These are phyloP conservation scores for Porcisia deanei DNA, from an alignment of 208 protist species.

Conservation along the genomic window DNA sequence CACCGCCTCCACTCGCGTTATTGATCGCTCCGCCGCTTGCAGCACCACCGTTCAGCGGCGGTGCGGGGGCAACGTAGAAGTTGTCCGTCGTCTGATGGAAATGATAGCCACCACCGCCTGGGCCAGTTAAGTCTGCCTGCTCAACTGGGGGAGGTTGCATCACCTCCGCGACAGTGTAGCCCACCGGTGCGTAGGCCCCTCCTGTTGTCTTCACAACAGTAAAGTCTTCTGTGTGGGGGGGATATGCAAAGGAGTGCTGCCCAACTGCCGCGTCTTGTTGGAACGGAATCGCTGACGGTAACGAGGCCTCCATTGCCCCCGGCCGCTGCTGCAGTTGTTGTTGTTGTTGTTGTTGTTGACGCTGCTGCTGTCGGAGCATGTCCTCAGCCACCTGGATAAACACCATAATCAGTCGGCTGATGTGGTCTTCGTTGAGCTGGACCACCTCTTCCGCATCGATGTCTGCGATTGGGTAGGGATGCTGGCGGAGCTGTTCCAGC, in stretches of 20 bases:
- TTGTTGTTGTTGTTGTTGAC: conserved; percentile 13
- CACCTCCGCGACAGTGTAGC: conserved; percentile 55
- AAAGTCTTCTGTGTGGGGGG: neutral
- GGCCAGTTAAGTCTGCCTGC: neutral
- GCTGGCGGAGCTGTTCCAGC: conserved; percentile 65
- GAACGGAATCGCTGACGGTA: neutral
- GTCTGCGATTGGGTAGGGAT: conserved; percentile 47
- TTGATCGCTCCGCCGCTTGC: neutral
- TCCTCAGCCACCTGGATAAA: conserved; percentile 72
- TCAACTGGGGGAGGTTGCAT: conserved; percentile 14
- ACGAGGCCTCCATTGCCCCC: neutral
- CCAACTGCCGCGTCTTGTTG: neutral
- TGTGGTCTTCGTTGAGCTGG: conserved; percentile 79
- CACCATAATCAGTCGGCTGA: conserved; percentile 77
- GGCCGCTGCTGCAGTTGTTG: conserved; percentile 9
- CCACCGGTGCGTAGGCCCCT: conserved; percentile 25
- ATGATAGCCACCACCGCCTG: neutral
- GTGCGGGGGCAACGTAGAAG: conserved; percentile 23
- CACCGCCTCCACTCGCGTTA: conserved; percentile 4
- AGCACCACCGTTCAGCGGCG: conserved; percentile 19
- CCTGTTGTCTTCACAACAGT: neutral
- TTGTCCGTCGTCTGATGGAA: conserved; percentile 7
- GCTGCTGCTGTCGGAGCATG: conserved; percentile 24
- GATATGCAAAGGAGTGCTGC: neutral
- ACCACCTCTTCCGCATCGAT: conserved; percentile 82